phyloP scores from a whole-genome alignment of 768 basidiomycete genomes.

The Cyathus striatus region DNA sequence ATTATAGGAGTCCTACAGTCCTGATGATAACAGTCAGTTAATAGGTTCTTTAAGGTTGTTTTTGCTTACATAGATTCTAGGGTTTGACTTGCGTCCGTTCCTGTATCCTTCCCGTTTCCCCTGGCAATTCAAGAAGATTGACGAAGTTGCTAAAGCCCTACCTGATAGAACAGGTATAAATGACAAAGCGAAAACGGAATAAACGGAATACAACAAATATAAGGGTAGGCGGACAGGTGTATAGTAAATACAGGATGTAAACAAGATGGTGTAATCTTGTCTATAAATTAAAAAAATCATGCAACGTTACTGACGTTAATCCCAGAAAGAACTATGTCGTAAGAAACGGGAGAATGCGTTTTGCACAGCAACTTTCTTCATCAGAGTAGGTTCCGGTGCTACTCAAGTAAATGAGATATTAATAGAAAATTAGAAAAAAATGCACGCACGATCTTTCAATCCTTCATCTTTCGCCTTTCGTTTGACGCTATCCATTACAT shows the following conservation, averaged over 20 bases:
- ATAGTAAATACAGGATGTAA: no score
- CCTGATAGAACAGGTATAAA: slow-evolving; percentile 59
- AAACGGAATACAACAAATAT: slow-evolving; percentile 12
- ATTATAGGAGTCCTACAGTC: slow-evolving; percentile 88
- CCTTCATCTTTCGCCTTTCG: slow-evolving; percentile 90
- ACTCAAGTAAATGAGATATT: slow-evolving; percentile 8
- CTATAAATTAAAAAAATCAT: no score
- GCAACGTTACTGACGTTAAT: no score
- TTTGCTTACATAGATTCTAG: slow-evolving; percentile 32
- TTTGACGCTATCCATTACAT: slow-evolving; percentile 92
- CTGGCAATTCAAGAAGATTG: slow-evolving; percentile 96
- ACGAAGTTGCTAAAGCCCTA: slow-evolving; percentile 70
- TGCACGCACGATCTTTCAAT: slow-evolving; percentile 68
- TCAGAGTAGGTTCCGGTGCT: slow-evolving; percentile 84
- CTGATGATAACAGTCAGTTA: slow-evolving; percentile 87
- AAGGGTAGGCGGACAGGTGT: no score
- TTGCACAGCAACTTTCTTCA: slow-evolving; percentile 84
- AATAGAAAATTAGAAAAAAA: neutral
- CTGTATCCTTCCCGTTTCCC: slow-evolving; percentile 92
- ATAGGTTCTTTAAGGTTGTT: neutral
- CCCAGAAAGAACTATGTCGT: slow-evolving; percentile 31
- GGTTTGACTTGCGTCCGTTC: slow-evolving; percentile 95
- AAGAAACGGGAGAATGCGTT: slow-evolving; percentile 74
- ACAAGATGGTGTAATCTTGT: neutral
- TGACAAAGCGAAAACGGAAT: slow-evolving; percentile 47